Percentiles rank a stretch among this genome's conserved stretches.
phyloP scores from a whole-genome alignment of 306 rosid genomes.

The Elaeagnus macrophylla region DNA sequence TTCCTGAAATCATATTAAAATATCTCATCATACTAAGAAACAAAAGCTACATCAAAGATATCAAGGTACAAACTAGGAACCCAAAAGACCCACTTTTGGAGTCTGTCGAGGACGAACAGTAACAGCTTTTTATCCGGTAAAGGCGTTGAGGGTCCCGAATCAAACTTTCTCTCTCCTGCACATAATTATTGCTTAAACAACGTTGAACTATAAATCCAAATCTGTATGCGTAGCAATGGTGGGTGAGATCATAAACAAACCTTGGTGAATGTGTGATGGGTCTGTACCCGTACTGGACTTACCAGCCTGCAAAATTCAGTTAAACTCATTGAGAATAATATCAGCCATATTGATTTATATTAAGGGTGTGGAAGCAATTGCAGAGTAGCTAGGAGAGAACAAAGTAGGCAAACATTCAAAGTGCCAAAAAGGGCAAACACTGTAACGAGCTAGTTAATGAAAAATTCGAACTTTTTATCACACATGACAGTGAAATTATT shows the following conservation, averaged over 20 bases:
- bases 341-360: constrained; percentile 14
- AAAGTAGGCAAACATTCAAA: constrained; percentile 34
- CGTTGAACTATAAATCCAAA: constrained; percentile 1
- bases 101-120: constrained; percentile 54
- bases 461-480: constrained; percentile 39
- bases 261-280: constrained; percentile 32
- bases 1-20: constrained; percentile 38
- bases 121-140: constrained; percentile 56
- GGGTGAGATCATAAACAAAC: constrained; percentile 24
- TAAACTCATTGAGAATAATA: constrained; percentile 14
- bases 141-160: constrained; percentile 50
- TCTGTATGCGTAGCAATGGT: background rate
- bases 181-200: constrained; percentile 13
- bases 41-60: constrained; percentile 23
- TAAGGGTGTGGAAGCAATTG: constrained; percentile 23
- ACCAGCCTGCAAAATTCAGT: constrained; percentile 34
- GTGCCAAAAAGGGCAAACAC: constrained; percentile 31
- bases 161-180: constrained; percentile 36
- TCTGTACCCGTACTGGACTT: constrained; percentile 37
- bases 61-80: constrained; percentile 20
- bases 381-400: constrained; percentile 35
- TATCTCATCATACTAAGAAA: constrained; percentile 18
- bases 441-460: constrained; percentile 33
- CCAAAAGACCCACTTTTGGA: constrained; percentile 43
- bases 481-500: constrained; percentile 40